Evolutionary conservation across 176 grass and related monocot genomes (phyloP), one percentile per base, ranked within the genome.

Genomic region (Typha latifolia): DNA sequence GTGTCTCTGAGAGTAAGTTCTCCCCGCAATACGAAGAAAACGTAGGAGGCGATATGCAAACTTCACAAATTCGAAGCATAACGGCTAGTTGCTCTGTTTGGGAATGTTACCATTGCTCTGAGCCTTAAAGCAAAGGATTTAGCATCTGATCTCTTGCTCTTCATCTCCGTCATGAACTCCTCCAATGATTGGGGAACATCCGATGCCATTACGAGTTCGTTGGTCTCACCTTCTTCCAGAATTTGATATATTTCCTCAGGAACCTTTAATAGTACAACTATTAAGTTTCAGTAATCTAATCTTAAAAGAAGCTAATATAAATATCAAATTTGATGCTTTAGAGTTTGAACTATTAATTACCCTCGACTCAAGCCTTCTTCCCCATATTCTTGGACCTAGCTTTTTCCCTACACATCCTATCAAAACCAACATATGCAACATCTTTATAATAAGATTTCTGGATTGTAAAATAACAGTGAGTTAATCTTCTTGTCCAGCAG

Each of bases 401-500:
- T 18, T 67, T 51, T 67, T 76, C 6, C 73, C 73, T 61, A 76
- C 65, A 34, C 73, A 76, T 59, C 73, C 73, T 76, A 14, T 7
- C 2, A 76, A 2, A 29, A 15, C 13, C 63, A 67, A 49, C 4
- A 19, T 16, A 31, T n/a, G 50, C 6, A 68, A 16, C 7, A 68
- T 14, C 14, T 64, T 31, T 31, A 29, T 15, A 64, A 22, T 29
- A 4, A 3, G 14, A 64, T 29, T 31, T 14, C 23, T 29, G 1
- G 27, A 29, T 29, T 29, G 3, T 29, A 29, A 29, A 29, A 29
- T 29, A 29, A 29, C 27, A 29, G 3, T 29, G 27, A 29, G 27
- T 29, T 29, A 43, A 43, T 43, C 37, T 43, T 43, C 37, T 43
- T 43, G 37, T 43, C 37, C 7, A 37, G 7, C 5, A 37, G 4